Percentiles rank a stretch among this genome's conserved stretches.
Conservation (phyloP, 139 green algal genomes). For the Microglena sp. region DNA sequence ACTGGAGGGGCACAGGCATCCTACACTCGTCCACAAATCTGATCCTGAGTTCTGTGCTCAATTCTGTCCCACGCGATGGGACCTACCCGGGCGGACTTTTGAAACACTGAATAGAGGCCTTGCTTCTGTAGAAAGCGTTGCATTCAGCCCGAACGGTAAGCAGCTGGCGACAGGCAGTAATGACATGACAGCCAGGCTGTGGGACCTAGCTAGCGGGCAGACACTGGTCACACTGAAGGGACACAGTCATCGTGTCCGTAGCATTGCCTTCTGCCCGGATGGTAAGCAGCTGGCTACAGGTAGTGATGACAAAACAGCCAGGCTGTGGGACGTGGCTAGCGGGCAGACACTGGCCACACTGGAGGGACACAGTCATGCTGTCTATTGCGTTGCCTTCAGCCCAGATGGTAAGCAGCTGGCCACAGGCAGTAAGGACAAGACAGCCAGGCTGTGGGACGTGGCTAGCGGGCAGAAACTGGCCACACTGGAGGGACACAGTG, state of each 20-base stretch:
- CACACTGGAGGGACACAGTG: neutral
- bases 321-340: conserved; percentile 1
- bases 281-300: neutral
- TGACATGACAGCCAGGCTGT: neutral
- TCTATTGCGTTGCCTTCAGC: neutral
- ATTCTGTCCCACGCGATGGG: too few species aligned
- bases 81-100: too few species aligned
- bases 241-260: neutral
- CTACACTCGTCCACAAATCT: too few species aligned
- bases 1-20: neutral
- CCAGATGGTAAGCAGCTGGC: neutral
- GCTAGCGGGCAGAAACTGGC: conserved; percentile 1
- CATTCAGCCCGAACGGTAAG: neutral
- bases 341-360: conserved; percentile 3
- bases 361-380: neutral
- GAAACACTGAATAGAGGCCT: neutral
- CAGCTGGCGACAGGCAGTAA: neutral
- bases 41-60: too few species aligned
- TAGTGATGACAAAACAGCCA: neutral
- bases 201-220: neutral
- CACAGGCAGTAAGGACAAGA: conserved; percentile 2
- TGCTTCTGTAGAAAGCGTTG: neutral
- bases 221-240: conserved; percentile 1
- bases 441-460: neutral
- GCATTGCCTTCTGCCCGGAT: neutral